Base-by-base conservation (phyloP, 2,329 filamentous ascomycete species). In the Exophiala spinifera region DNA sequence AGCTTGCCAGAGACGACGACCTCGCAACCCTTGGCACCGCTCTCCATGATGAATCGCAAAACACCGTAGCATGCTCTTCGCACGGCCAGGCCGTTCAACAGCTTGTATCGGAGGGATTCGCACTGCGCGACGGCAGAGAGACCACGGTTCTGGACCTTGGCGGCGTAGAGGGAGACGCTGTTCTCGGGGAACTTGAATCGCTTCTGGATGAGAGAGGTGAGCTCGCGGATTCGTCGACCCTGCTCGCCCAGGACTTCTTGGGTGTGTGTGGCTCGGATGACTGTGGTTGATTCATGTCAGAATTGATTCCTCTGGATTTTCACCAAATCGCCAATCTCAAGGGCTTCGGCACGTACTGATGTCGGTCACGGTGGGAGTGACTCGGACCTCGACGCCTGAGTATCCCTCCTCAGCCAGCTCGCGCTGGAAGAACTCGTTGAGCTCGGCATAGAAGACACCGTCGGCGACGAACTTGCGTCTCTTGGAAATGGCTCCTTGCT, bases 361-460 rank as follows among this genome's bases (percentile, higher is more conserved):
- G 81, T 97, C 94, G 83, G 94, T 99, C 75, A 99, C 94, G 77
- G 94, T 99, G 69, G 94, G 94, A 70, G 94, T 99, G 71, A 99
- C 94, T 84, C 95, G 90, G 82, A 99, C 94, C 84, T 99, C 95
- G 77, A 99, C 94, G 77, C 94, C 94, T 55, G 94, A 99, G 87
- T 99, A 99, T 72, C 94, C 94, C 83, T 99, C 95, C 87, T 99
- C 94, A 76, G 94, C 94, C 76, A 99, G 85, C 83, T 99, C 94
- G 79, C 94, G 92, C 86, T 97, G 94, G 90, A 99, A 99, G 88
- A 99, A 99, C 84, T 99, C 94, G 88, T 99, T 99, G 79, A 99
- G 83, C 83, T 99, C 94, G 83, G 94, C 94, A 81, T 96, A 99
- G 89, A 99, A 99, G 74, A 99, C 94, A 87, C 94, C 94, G 80